Evolutionary conservation across 2,329 filamentous ascomycete genomes (phyloP).

Genomic region (Alternaria triticimaculans): DNA sequence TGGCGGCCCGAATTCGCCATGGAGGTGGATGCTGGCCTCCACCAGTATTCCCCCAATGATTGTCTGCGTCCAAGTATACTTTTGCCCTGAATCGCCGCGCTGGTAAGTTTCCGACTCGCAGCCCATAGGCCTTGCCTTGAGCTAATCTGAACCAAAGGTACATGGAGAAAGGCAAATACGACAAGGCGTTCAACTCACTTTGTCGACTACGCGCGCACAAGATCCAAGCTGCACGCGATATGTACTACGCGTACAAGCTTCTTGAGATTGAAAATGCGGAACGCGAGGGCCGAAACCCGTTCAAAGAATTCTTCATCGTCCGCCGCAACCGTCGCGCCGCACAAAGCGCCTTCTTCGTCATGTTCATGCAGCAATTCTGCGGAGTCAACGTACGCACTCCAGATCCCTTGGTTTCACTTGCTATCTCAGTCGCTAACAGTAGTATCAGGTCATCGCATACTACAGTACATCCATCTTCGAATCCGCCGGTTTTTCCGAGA

Average conservation of each 20-base stretch:
- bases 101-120: slow-evolving; percentile 23
- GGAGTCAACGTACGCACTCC: slow-evolving; percentile 25
- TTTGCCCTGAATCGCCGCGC: slow-evolving; percentile 39
- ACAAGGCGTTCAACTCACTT: slow-evolving; percentile 45
- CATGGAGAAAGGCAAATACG: slow-evolving; percentile 45
- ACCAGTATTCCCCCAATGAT: slow-evolving; percentile 40
- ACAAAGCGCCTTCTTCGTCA: slow-evolving; percentile 43
- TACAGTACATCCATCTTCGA: slow-evolving; percentile 39
- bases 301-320: slow-evolving; percentile 44
- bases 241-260: slow-evolving; percentile 57
- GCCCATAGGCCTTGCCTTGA: not conserved
- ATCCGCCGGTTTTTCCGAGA: slow-evolving; percentile 43
- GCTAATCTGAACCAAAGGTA: slow-evolving; percentile 24
- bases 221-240: slow-evolving; percentile 62
- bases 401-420: not conserved
- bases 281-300: slow-evolving; percentile 40
- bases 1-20: slow-evolving; percentile 31
- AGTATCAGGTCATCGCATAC: slow-evolving; percentile 32
- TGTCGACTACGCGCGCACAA: slow-evolving; percentile 61
- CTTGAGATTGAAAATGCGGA: slow-evolving; percentile 46
- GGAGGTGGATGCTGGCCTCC: slow-evolving; percentile 44
- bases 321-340: slow-evolving; percentile 44
- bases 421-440: not conserved
- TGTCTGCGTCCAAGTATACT: slow-evolving; percentile 41
- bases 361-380: slow-evolving; percentile 48